Evolutionary conservation across 2,329 filamentous ascomycete species (phyloP), one percentile per base, ranked within the genome.

Genomic region (Epichloe glyceriae): DNA sequence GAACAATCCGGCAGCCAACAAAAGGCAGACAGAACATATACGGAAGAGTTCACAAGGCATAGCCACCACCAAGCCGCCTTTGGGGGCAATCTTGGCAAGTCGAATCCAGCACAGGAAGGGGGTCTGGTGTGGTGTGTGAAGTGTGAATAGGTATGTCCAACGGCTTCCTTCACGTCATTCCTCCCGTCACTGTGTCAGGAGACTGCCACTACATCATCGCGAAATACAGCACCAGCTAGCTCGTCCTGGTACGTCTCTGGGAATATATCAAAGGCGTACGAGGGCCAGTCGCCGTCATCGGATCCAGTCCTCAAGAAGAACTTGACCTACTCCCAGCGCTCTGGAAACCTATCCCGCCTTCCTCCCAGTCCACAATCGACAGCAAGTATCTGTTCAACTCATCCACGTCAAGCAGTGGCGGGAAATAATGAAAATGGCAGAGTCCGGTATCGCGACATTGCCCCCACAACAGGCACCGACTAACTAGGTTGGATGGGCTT

Each of bases 311-410:
- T 41, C 37, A 49, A 17, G 35, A 49, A 49, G 15, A 52, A 49
- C 46, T 52, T 46, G 40, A 46, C 50, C 10, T 46, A 52, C 3
- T 52, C 50, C 37, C 41, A 52, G 26, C 46, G 49, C 33, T 49
- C 42, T 8, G 46, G 46, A 37, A 49, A 49, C 46, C 46, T 35
- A 52, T 19, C 42, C 46, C 12, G 46, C 50, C 15, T 49, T 49
- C 46, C 12, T 49, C 46, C 41, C 46, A 46, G 34, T 46, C 46
- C 33, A 52, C 26, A n/a, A 49, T 35, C 11, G 34, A 48, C 40
- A 49, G 14, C 33, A 48, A n/a, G 22, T 46, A 45, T 19, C 17
- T 20, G 35, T 33, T 46, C 42, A 46, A 38, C 26, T 52, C 46
- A 12, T 12, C n/a, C 50, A 49, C 46, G 26, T 46, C 35, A 4